Evolutionary conservation across 306 rosid genomes (phyloP), one percentile per base, ranked within the genome.

Genomic region (Castanea sativa): DNA sequence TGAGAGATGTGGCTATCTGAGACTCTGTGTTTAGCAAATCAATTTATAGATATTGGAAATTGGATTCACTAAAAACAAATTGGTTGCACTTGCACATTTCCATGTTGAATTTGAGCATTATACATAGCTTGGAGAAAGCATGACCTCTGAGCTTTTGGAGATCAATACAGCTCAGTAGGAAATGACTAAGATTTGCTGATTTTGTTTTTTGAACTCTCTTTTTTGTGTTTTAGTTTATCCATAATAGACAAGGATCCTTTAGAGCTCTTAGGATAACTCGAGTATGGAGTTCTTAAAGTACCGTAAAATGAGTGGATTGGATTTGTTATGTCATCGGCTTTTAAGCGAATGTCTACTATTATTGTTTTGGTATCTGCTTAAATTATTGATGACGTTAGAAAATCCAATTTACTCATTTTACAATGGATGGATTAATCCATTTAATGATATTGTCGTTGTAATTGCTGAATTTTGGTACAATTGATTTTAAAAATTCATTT

Each of bases 391-490:
- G 53, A 49, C 1, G 0, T 49, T 16, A 16, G 15, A 49, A 49
- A 49, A 10, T 49, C 53, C 53, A 49, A 49, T 49, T 13, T 10
- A 49, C 15, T 49, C 53, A 49, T 49, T 49, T 49, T 49, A 49
- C 53, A 3, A 49, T 12, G 14, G 15, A 49, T 49, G 53, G 16
- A 49, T 49, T 7, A 38, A 7, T 38, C 45, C 45, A 38, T 7
- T 82, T 65, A 75, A 41, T 79, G 64, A 25, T 52, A 29, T 69
- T 74, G 43, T 53, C 76, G 45, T 69, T 55, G 2, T 55, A 69
- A 51, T 41, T 69, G 67, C 71, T 73, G 60, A 69, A 21, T 71
- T 74, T 55, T 74, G 52, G 63, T 30, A 25, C 25, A 64, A 30
- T 51, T 69, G 57, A 60, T 61, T 78, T 55, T 65, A 67, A 53